phyloP scores from a whole-genome alignment of 164 flowering plant genomes.

The Chimonanthus salicifolius region DNA sequence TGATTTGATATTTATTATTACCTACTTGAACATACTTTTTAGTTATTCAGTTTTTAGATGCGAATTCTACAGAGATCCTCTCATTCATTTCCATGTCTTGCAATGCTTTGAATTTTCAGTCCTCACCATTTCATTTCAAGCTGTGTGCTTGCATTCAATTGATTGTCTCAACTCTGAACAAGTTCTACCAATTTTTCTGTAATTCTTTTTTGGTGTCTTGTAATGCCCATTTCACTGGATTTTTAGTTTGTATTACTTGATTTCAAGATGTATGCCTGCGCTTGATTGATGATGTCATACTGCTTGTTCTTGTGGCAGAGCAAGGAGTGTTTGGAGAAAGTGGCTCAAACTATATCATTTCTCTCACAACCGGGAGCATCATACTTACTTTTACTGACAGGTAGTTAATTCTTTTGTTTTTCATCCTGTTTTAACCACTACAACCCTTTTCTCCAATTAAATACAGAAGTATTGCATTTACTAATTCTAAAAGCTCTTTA shows the following conservation, averaged over 20 bases:
- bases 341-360: slow-evolving; percentile 58
- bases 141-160: neutral
- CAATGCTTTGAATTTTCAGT: too few species aligned
- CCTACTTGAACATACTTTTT: too few species aligned
- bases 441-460: neutral
- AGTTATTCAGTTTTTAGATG: too few species aligned
- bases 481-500: too few species aligned
- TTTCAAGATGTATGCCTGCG: neutral
- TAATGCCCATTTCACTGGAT: neutral
- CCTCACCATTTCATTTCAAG: neutral
- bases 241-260: neutral
- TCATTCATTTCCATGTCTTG: too few species aligned
- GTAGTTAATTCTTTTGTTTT: slow-evolving; percentile 23
- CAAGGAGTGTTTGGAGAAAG: slow-evolving; percentile 88
- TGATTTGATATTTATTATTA: too few species aligned
- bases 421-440: neutral
- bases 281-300: neutral
- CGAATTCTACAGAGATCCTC: too few species aligned
- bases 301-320: slow-evolving; percentile 46
- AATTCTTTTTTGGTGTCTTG: neutral
- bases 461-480: too few species aligned
- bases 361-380: slow-evolving; percentile 50
- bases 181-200: neutral
- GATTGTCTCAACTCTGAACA: neutral
- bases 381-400: slow-evolving; percentile 73